Conservation (phyloP, 1,139 yeast genomes). For the Suhomyces kunorum region DNA sequence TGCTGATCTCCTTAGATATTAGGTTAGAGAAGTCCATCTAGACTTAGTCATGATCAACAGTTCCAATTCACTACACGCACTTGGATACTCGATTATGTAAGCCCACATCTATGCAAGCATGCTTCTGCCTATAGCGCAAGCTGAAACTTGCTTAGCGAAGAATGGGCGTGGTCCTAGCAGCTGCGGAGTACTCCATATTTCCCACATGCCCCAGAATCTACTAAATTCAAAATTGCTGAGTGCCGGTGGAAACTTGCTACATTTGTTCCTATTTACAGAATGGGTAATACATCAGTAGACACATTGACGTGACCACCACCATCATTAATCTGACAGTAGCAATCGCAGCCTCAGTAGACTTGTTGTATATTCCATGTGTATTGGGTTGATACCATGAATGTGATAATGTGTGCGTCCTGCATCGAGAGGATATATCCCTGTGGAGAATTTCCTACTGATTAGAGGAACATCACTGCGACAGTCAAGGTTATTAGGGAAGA, state of each 20-base stretch:
- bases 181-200: neutral
- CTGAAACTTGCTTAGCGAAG: no score
- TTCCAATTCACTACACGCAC: no score
- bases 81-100: neutral
- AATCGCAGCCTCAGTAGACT: neutral
- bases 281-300: no score
- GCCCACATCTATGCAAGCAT: neutral
- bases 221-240: neutral
- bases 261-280: no score
- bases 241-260: no score
- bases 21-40: conserved; percentile 36
- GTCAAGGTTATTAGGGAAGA: no score
- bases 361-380: no score
- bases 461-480: no score
- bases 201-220: neutral
- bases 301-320: no score
- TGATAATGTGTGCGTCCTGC: conserved; percentile 6
- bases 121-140: neutral
- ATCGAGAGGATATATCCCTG: conserved; percentile 2
- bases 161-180: no score
- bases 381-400: conserved; percentile 5
- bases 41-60: no score
- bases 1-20: conserved; percentile 37
- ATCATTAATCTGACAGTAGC: neutral
- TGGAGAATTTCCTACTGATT: conserved; percentile 7